Evolutionary conservation across 2,329 filamentous ascomycete genomes (phyloP), one percentile per base, ranked within the genome.

Genomic region (Phialocephala sp.): DNA sequence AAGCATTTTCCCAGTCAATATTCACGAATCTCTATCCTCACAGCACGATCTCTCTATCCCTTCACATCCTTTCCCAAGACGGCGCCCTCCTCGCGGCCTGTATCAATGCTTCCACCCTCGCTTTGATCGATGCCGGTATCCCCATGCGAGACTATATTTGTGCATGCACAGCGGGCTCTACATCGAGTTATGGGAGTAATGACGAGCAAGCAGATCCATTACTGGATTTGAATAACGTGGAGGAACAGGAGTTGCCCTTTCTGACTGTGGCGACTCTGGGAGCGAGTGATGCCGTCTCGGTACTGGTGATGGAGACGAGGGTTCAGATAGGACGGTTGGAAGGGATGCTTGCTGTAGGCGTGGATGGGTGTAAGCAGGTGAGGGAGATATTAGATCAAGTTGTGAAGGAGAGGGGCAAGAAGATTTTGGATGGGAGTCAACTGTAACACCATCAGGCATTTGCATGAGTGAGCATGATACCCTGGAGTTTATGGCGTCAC

Each of bases 71-170:
- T 54, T 91, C 90, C 0, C 90, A 96, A 72, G 95, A 99, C 77
- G 95, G 95, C 35, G 94, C 91, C 0, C 85, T 98, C 2, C 88
- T 99, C 22, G 93, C 94, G 0, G 91, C 93, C 0, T 92, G 94
- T 55, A 83, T 98, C 72, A 99, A 99, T 75, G 95, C 95, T 4
- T 87, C 91, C 0, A 97, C 94, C 0, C 87, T 99, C 14, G 95
- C 95, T 0, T 87, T 98, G 24, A 90, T 98, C 68, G 95, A 99
- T 76, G 95, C 95, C 0, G 95, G 95, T 60, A 90, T 99, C 22
- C 95, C 95, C 27, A 97, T 98, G 94, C 88, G 89, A 2, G 93
- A 97, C 76, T 96, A 97, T 76, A 86, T 98, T 2, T 89, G 89
- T 24, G 93, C 94, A 6, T 96, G 92, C 79, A 97, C 94, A 0